Conservation (phyloP, 768 basidiomycete genomes). For the Leccinellum luteum region DNA sequence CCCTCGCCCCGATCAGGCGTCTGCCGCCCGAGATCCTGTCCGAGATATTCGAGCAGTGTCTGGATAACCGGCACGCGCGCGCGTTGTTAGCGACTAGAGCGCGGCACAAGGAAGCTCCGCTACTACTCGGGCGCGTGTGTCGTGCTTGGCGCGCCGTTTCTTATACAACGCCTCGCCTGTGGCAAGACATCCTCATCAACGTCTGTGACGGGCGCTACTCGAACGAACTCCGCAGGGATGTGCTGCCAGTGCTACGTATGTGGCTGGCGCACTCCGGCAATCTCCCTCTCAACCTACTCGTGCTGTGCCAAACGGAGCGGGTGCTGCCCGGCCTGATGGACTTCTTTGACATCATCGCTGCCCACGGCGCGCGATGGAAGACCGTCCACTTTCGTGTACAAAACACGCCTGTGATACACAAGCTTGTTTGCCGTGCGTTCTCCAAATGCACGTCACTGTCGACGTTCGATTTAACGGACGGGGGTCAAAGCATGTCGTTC, state of each 20-base stretch:
- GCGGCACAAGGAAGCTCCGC: constrained; percentile 16
- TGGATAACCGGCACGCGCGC: background rate
- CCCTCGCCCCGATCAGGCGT: constrained; percentile 22
- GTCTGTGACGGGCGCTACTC: constrained; percentile 23
- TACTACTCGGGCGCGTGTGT: constrained; percentile 31
- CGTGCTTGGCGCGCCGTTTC: constrained; percentile 26
- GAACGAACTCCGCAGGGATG: constrained; percentile 17
- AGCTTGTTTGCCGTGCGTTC: constrained; percentile 9
- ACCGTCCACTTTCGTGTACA: constrained; percentile 20
- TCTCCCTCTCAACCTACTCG: constrained; percentile 18
- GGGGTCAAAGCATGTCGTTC: constrained; percentile 13
- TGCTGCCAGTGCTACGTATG: constrained; percentile 15
- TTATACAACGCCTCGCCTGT: constrained; percentile 26
- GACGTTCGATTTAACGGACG: constrained; percentile 19
- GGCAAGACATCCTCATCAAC: constrained; percentile 21
- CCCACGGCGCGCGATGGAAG: constrained; percentile 18
- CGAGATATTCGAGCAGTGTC: constrained; percentile 25
- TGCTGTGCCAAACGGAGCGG: constrained; percentile 21
- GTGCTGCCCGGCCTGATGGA: constrained; percentile 20
- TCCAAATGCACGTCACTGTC: constrained; percentile 14
- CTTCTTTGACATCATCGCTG: constrained; percentile 16
- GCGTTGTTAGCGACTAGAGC: background rate
- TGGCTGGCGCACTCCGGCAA: constrained; percentile 23
- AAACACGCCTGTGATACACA: constrained; percentile 17
- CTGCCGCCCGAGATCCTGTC: constrained; percentile 26